These are phyloP conservation scores for Fusarium miscanthi DNA, from an alignment of 2,329 filamentous ascomycete species.

Conservation along the genomic window DNA sequence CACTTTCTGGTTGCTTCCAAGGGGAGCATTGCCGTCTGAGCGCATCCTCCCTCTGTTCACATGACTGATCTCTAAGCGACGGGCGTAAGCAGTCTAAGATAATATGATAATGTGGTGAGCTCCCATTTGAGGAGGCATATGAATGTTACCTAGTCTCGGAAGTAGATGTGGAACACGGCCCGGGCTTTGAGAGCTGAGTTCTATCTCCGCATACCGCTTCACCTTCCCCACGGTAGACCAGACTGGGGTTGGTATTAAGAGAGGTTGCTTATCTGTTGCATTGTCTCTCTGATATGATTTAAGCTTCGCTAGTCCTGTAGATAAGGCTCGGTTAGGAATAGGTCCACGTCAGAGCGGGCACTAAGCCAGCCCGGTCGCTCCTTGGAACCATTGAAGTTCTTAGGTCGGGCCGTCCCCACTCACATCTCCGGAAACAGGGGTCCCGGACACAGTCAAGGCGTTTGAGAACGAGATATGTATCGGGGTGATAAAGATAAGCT, in stretches of 20 bases:
- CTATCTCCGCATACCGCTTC: neutral
- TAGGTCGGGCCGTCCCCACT: neutral
- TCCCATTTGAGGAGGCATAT: neutral
- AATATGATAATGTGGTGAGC: neutral
- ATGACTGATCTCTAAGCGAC: neutral
- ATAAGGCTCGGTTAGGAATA: neutral
- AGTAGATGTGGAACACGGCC: neutral
- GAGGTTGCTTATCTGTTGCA: neutral
- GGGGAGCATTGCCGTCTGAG: rapidly evolving
- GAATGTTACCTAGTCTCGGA: rapidly evolving
- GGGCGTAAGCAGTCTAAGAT: rapidly evolving
- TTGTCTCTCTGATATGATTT: neutral
- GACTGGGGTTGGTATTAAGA: neutral
- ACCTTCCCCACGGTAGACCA: neutral
- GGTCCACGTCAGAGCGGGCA: neutral
- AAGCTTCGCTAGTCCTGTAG: neutral
- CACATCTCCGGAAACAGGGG: neutral
- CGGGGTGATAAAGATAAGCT: neutral
- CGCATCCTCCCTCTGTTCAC: neutral
- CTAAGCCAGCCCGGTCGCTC: neutral
- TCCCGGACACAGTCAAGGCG: neutral
- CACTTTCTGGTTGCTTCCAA: neutral
- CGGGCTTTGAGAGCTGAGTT: rapidly evolving
- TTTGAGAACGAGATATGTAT: neutral
- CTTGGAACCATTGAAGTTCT: neutral